Conservation (phyloP, 306 rosid genomes). For the Quercus alba region DNA sequence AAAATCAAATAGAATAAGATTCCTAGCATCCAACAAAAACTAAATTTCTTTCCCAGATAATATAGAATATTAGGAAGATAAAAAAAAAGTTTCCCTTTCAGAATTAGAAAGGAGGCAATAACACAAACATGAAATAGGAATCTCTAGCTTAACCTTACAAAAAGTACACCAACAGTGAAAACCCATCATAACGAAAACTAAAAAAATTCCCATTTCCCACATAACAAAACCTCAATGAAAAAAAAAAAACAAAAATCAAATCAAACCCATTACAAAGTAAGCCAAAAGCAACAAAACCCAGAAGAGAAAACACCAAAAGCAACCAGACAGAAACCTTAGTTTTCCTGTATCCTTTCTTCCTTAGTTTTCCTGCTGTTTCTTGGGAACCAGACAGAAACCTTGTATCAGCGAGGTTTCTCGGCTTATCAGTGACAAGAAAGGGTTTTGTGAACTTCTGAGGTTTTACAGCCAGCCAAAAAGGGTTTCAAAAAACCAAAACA, state of each 20-base stretch:
- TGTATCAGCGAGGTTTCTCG: not conserved
- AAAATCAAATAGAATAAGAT: conserved; percentile 16
- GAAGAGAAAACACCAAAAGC: not conserved
- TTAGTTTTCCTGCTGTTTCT: too few species aligned
- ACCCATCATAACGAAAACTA: conserved; percentile 36
- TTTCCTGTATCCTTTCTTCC: too few species aligned
- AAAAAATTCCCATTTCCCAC: conserved; percentile 28
- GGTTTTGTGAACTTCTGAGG: not conserved
- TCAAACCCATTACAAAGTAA: conserved; percentile 2
- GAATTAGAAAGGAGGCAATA: conserved; percentile 8
- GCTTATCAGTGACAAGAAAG: not conserved
- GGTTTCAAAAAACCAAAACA: too few species aligned
- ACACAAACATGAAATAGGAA: conserved; percentile 28
- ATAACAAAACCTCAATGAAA: conserved; percentile 23
- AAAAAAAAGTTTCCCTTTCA: not conserved
- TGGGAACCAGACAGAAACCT: too few species aligned
- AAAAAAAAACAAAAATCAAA: conserved; percentile 25
- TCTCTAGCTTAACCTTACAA: conserved; percentile 25
- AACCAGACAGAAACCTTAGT: too few species aligned
- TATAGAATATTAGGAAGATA: conserved; percentile 8
- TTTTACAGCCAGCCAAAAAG: too few species aligned
- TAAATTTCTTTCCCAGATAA: conserved; percentile 16
- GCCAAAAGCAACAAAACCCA: conserved; percentile 26
- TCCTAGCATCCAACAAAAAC: conserved; percentile 18
- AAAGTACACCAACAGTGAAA: conserved; percentile 41